Conservation (phyloP, 2,329 filamentous ascomycete species). For the Karstenula rhodostoma region DNA sequence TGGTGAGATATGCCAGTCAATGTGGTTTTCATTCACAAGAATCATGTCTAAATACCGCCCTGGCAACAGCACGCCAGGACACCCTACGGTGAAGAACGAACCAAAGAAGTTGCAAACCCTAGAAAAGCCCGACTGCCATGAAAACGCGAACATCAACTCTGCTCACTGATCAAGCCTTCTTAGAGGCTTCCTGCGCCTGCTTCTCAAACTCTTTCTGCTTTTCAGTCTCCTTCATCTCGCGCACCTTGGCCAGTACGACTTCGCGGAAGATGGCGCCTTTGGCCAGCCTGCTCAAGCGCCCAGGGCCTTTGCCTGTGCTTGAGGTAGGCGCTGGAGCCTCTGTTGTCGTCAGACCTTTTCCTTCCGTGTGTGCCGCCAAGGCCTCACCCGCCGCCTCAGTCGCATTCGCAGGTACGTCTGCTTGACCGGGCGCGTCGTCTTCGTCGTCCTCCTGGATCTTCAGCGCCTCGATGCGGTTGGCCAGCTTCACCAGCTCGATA, state of each 20-base stretch:
- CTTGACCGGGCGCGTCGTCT: constrained; percentile 67
- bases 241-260: constrained; percentile 91
- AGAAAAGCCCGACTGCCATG: not conserved
- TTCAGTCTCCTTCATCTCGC: constrained; percentile 88
- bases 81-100: constrained; percentile 27
- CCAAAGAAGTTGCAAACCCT: constrained; percentile 7
- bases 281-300: constrained; percentile 65
- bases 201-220: constrained; percentile 73
- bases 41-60: constrained; percentile 25
- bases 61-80: constrained; percentile 37
- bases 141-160: constrained; percentile 1
- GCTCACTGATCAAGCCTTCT: constrained; percentile 28
- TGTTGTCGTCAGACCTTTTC: constrained; percentile 40
- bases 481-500: constrained; percentile 94
- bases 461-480: constrained; percentile 93
- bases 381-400: constrained; percentile 63
- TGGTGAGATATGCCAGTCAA: not conserved
- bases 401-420: constrained; percentile 69
- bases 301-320: constrained; percentile 51
- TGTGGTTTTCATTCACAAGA: constrained; percentile 6
- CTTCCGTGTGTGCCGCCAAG: constrained; percentile 42
- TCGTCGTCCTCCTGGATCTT: constrained; percentile 93
- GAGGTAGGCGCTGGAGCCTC: constrained; percentile 25
- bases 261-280: constrained; percentile 87
- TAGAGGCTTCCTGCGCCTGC: constrained; percentile 55